Conservation (phyloP, 345 rosid genomes). For the Moricandia arvensis region DNA sequence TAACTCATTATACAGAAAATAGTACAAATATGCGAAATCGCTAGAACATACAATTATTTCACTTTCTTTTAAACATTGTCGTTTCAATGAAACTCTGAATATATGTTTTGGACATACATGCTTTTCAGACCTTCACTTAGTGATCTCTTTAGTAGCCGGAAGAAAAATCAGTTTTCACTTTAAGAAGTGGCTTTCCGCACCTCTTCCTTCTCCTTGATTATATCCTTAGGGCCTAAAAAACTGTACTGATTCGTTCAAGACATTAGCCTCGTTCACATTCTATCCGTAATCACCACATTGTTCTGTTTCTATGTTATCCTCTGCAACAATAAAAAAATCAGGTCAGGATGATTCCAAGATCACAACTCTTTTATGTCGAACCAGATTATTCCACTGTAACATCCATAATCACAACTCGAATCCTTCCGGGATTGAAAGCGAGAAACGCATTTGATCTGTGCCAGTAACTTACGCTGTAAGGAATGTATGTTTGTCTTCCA, state of each 20-base stretch:
- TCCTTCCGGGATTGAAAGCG: not conserved
- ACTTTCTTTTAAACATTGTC: too few relatives aligned
- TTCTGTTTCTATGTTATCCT: not conserved
- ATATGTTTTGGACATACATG: too few relatives aligned
- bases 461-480: not conserved
- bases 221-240: not conserved
- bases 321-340: not conserved
- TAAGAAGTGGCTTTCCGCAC: not conserved
- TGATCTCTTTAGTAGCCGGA: not conserved
- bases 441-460: not conserved
- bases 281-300: not conserved
- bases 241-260: not conserved
- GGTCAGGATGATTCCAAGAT: not conserved
- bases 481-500: not conserved
- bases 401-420: not conserved
- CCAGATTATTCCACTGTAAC: not conserved
- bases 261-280: not conserved
- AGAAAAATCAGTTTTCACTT: not conserved
- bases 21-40: not conserved
- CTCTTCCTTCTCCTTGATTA: not conserved
- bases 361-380: not conserved
- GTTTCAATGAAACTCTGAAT: too few relatives aligned
- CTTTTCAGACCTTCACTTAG: too few relatives aligned
- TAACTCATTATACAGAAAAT: not conserved
- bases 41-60: not conserved